Conservation (phyloP, 148 eudicot species). For the Camellia sinensis region DNA sequence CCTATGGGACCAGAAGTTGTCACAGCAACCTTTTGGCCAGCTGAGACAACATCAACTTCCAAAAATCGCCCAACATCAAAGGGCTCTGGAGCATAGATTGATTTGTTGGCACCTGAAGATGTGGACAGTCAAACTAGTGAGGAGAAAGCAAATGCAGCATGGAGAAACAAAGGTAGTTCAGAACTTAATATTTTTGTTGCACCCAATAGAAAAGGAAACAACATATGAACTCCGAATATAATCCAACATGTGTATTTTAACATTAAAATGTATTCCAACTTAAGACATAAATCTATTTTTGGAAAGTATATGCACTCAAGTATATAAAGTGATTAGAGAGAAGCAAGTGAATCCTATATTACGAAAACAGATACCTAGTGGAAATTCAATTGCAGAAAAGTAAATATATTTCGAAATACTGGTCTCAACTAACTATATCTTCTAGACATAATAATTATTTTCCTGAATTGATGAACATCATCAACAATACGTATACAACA, state of each 20-base stretch:
- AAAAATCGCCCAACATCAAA: constrained; percentile 78
- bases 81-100: constrained; percentile 92
- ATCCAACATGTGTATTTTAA: not conserved
- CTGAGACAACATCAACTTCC: constrained; percentile 71
- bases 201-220: not conserved
- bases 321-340: not conserved
- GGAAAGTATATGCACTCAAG: not conserved
- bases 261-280: not conserved
- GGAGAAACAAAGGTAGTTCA: not conserved
- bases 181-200: not conserved
- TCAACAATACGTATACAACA: not conserved
- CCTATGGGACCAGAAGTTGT: constrained; percentile 62
- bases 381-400: not conserved
- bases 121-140: constrained; percentile 5
- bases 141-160: constrained; percentile 6
- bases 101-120: constrained; percentile 76
- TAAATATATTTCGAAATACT: not conserved
- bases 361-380: not conserved
- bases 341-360: too few species aligned
- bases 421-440: not conserved
- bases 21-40: constrained; percentile 59
- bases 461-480: not conserved
- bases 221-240: not conserved
- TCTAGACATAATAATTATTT: not conserved
- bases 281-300: not conserved